Evolutionary conservation across 768 basidiomycete species (phyloP).

Genomic region (Suillus tomentosus): DNA sequence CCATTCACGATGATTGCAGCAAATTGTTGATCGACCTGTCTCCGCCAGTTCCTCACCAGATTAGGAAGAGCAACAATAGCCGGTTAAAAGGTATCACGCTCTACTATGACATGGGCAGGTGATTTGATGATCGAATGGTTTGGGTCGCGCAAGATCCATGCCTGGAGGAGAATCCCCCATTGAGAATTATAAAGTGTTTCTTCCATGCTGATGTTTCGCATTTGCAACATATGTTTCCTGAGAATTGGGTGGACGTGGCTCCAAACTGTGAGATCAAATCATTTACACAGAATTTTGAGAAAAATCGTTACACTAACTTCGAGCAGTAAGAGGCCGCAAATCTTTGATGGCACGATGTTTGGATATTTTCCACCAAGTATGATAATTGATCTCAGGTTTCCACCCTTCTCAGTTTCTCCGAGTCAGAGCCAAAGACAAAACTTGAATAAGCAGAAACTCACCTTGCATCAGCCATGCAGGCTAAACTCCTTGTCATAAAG

Average conservation of each 20-base stretch:
- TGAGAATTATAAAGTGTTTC: constrained; percentile 30
- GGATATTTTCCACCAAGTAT: constrained; percentile 35
- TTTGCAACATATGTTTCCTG: constrained; percentile 28
- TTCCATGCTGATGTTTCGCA: constrained; percentile 34
- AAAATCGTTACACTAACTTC: constrained; percentile 17
- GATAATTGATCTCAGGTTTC: constrained; percentile 29
- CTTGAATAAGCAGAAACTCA: no score
- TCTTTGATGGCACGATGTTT: constrained; percentile 30
- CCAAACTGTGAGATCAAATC: constrained; percentile 22
- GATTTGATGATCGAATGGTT: constrained; percentile 31
- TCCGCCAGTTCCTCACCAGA: constrained; percentile 25
- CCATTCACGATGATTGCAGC: constrained; percentile 29
- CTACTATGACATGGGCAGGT: constrained; percentile 9
- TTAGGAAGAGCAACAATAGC: constrained; percentile 22
- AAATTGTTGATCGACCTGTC: constrained; percentile 25
- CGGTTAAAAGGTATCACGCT: constrained; percentile 19
- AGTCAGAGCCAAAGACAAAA: no score
- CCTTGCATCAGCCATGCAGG: no score
- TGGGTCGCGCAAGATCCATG: constrained; percentile 31
- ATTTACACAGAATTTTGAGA: neutral
- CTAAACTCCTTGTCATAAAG: no score
- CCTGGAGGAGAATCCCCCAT: constrained; percentile 27
- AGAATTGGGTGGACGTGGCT: constrained; percentile 23
- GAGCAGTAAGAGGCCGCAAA: constrained; percentile 25
- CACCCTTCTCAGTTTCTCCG: constrained; percentile 21